Evolutionary conservation across 179 eudicot species (phyloP), one percentile per base, ranked within the genome.

Genomic region (Heliamphora pulchella): DNA sequence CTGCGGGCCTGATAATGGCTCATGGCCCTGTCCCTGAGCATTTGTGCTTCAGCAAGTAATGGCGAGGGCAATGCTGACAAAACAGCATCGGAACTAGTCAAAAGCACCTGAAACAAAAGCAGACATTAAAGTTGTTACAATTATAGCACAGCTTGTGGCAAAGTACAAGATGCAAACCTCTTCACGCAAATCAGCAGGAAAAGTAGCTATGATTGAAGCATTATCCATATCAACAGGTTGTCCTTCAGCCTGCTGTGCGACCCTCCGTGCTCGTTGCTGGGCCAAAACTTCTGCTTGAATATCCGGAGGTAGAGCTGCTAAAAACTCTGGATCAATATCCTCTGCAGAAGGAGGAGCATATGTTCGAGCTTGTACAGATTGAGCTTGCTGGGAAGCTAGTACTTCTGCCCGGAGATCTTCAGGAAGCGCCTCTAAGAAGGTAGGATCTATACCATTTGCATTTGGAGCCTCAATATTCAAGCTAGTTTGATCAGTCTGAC

Each of bases 141-240:
- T 46, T n/a, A 46, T 31, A 3, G 11, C 47, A 8, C 41, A 53
- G 39, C 46, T 39, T 43, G 13, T 43, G 65, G 50, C 8, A 78
- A 47, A 78, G 8, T 76, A 75, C 44, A 70, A 81, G 71, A 53
- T 58, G 74, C 86, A 88, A 76, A 96, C 98, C 99, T 96, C 99
- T 85, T 94, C 99, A 79, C 99, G 99, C 84, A 96, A 84, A 83
- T 96, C 99, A 80, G 99, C 92, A 80, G 99, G 99, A 82, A 96
- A 92, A 80, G 99, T 96, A 73, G 99, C 99, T 79, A 96, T 96
- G 58, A 96, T 96, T 70, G 99, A 96, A 83, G 99, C 98, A 86
- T 94, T 96, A 80, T 96, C 99, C 98, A 96, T 94, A 79, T 96
- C 99, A 74, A 94, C 98, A 65, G 99, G 98, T 80, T 94, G 99